phyloP scores from a whole-genome alignment of 192 early-diverging fungal genomes.

The Borealophlyctis nickersoniae region DNA sequence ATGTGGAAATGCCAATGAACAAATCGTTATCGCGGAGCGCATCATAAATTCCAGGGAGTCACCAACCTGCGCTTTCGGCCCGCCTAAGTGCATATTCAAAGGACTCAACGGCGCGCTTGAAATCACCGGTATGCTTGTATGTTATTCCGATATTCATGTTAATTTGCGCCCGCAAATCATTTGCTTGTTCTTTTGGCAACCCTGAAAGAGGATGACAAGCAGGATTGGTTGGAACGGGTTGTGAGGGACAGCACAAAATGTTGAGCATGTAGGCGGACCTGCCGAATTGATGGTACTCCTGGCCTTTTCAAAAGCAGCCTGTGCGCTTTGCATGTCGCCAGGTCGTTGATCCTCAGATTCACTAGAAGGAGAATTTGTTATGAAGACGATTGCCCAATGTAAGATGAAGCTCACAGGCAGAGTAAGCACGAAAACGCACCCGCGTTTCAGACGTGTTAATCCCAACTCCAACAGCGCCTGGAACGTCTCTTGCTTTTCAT shows the following conservation, averaged over 20 bases:
- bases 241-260: neutral
- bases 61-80: too few relatives aligned
- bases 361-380: neutral
- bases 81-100: too few relatives aligned
- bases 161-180: slow-evolving; percentile 10
- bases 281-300: neutral
- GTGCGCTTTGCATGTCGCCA: neutral
- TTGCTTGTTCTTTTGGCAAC: slow-evolving; percentile 1
- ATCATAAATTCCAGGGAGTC: too few relatives aligned
- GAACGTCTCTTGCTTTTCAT: slow-evolving; percentile 6
- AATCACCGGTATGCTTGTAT: slow-evolving; percentile 8
- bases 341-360: neutral
- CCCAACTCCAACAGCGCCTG: slow-evolving; percentile 14
- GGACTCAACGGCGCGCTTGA: too few relatives aligned
- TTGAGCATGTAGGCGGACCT: neutral
- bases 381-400: too few relatives aligned
- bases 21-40: too few relatives aligned
- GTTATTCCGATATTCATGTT: slow-evolving; percentile 28
- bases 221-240: neutral
- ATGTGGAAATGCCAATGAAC: too few relatives aligned
- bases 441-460: slow-evolving; percentile 15
- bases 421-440: too few relatives aligned
- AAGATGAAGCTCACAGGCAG: too few relatives aligned
- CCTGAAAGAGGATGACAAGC: neutral
- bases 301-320: neutral